Evolutionary conservation across 352 stramenopile species (phyloP).

Genomic region (Globisporangium yorkense): DNA sequence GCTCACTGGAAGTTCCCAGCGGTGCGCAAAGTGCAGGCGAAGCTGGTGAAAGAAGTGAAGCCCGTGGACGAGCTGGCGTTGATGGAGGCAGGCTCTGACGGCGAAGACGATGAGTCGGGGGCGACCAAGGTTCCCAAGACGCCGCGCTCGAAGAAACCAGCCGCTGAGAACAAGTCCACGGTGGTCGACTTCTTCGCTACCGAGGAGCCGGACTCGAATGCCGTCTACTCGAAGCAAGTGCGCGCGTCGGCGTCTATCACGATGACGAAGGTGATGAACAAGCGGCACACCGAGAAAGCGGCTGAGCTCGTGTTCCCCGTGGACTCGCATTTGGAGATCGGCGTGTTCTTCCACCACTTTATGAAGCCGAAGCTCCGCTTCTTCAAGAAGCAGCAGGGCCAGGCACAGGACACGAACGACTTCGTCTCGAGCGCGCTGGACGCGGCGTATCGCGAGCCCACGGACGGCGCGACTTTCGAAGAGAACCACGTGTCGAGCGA

Average conservation of each 20-base stretch:
- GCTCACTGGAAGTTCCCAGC: conserved; percentile 70
- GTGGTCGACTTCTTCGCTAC: conserved; percentile 52
- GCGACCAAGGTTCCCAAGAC: conserved; percentile 21
- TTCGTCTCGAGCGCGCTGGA: conserved; percentile 16
- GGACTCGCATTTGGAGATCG: conserved; percentile 64
- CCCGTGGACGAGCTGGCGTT: conserved; percentile 23
- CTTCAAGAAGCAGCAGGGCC: conserved; percentile 33
- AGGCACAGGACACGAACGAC: conserved; percentile 3
- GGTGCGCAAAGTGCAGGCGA: conserved; percentile 42
- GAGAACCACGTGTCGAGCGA: not conserved
- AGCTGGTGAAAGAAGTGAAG: conserved; percentile 17
- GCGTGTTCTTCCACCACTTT: conserved; percentile 73
- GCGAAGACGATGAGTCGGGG: conserved; percentile 23
- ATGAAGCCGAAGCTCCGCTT: conserved; percentile 66
- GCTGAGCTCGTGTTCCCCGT: conserved; percentile 69
- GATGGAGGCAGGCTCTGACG: conserved; percentile 17
- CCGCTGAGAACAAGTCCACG: conserved; percentile 35
- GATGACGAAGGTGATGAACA: conserved; percentile 43
- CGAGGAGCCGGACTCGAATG: conserved; percentile 37
- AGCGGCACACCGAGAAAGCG: conserved; percentile 46
- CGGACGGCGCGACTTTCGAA: conserved; percentile 9
- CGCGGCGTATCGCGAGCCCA: conserved; percentile 24
- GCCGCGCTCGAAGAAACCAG: conserved; percentile 11
- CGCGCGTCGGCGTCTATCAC: conserved; percentile 29
- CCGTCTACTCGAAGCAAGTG: conserved; percentile 29